Percentiles rank a stretch among this genome's conserved stretches.
These are phyloP conservation scores for Arthroderma sp. DNA, from an alignment of 2,329 filamentous ascomycete genomes.

Conservation along the genomic window DNA sequence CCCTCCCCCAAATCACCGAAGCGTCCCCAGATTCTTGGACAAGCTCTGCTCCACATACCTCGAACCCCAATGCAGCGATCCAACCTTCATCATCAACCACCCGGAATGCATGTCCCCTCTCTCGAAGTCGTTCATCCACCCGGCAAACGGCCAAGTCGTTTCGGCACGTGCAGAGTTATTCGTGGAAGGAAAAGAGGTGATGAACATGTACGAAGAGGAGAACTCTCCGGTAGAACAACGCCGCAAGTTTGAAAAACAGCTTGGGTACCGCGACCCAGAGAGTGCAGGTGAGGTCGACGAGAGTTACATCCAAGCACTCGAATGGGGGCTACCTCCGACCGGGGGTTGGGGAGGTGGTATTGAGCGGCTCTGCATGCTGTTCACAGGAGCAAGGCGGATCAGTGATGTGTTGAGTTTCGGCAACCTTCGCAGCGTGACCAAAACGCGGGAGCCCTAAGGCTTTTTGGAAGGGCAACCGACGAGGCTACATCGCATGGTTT, in stretches of 20 bases:
- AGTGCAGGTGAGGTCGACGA: slow-evolving; percentile 52
- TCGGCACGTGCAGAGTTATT: slow-evolving; percentile 79
- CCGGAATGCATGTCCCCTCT: slow-evolving; percentile 84
- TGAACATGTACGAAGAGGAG: slow-evolving; percentile 97
- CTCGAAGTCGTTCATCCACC: slow-evolving; percentile 70
- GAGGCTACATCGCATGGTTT: too few relatives aligned
- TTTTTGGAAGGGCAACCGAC: too few relatives aligned
- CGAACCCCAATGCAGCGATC: slow-evolving; percentile 58
- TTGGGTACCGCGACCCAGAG: slow-evolving; percentile 34
- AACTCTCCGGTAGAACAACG: slow-evolving; percentile 82
- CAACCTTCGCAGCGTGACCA: slow-evolving; percentile 48
- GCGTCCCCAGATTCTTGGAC: slow-evolving; percentile 63
- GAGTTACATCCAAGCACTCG: slow-evolving; percentile 69
- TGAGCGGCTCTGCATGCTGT: slow-evolving; percentile 83
- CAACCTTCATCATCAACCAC: slow-evolving; percentile 80
- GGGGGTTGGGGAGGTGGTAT: slow-evolving; percentile 94
- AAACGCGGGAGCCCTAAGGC: not conserved
- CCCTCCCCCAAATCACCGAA: slow-evolving; percentile 39
- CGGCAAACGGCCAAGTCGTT: slow-evolving; percentile 54
- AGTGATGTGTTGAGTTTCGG: slow-evolving; percentile 82
- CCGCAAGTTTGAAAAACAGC: slow-evolving; percentile 60
- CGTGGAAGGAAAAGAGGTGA: slow-evolving; percentile 64
- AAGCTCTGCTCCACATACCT: slow-evolving; percentile 62
- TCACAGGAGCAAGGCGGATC: slow-evolving; percentile 66
- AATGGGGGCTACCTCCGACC: slow-evolving; percentile 86